Base-by-base conservation (phyloP, 2,329 filamentous ascomycete species). In the Tolypocladium inflatum region DNA sequence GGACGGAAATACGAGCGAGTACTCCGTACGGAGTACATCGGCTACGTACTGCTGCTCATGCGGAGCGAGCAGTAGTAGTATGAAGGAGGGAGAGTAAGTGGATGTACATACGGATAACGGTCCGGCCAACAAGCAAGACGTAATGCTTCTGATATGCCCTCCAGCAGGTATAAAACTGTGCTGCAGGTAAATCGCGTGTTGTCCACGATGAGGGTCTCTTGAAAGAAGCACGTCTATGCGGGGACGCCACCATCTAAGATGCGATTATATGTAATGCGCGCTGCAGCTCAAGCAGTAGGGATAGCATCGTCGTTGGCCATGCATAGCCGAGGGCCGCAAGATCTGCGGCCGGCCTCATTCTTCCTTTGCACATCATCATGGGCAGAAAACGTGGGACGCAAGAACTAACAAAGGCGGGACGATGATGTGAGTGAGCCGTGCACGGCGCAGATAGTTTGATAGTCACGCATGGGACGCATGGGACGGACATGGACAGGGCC, bases 301-400 rank as follows among this genome's bases (percentile, higher is more conserved):
- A n/a, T 23, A 39, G n/a, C 10, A 54, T 54, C 41, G 38, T 43
- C 33, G 42, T 26, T 43, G 42, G 48, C 48, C 48, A 30, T 73
- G 71, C 71, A 73, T 73, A 73, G 62, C 71, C 70, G 71, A 73
- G 68, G 70, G 71, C 62, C 70, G 67, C 68, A 66, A 62, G 63
- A 68, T 69, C 68, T 73, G 70, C 70, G 68, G 63, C 69, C 68
- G 61, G 48, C 48, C 54, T 61, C 60, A 65, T 64, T 60, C 64
- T 64, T 21, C 21, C 17, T 45, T 54, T 26, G 57, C 38, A 45
- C 37, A 19, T 53, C 33, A 42, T n/a, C 39, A 37, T 17, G n/a
- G 21, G 33, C 41, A 21, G 35, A 41, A 50, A 50, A 54, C 50
- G 57, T 48, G 57, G 54, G 21, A 10, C 13, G 53, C 17, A 41